Percentiles rank a stretch among this genome's conserved stretches.
Conservation (phyloP, 176 grass and related monocot species). For the Dactylis glomerata region DNA sequence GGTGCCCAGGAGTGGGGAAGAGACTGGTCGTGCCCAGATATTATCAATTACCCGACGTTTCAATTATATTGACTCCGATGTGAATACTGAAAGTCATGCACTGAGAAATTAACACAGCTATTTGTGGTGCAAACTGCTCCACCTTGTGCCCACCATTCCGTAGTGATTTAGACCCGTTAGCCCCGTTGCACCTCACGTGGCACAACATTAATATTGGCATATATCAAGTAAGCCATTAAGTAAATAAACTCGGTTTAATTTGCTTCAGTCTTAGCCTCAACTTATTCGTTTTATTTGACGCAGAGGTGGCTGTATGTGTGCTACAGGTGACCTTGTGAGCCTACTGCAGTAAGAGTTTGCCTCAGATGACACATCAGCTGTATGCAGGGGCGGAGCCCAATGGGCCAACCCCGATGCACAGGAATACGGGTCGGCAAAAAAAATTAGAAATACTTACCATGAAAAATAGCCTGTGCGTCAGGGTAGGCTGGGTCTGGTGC, state of each 20-base stretch:
- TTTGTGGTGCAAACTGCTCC: background rate
- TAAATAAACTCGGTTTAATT: too few species aligned
- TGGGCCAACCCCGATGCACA: too few species aligned
- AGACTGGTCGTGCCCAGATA: background rate
- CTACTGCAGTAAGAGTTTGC: too few species aligned
- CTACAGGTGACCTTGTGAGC: too few species aligned
- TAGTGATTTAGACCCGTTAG: background rate
- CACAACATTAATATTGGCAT: background rate
- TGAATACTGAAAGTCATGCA: background rate
- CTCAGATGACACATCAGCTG: too few species aligned
- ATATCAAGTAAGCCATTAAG: background rate
- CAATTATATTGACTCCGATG: background rate
- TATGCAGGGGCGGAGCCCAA: too few species aligned
- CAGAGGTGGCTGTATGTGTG: too few species aligned
- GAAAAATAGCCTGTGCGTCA: too few species aligned
- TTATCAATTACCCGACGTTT: background rate
- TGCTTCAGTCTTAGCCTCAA: background rate
- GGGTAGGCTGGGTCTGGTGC: too few species aligned
- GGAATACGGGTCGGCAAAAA: too few species aligned
- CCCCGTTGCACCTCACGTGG: background rate
- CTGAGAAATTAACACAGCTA: too few species aligned
- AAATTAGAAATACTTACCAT: too few species aligned
- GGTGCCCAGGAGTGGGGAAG: background rate
- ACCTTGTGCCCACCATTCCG: background rate
- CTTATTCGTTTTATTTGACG: background rate